Evolutionary conservation across 306 rosid genomes (phyloP).

Genomic region (Sechiopsis laciniata): DNA sequence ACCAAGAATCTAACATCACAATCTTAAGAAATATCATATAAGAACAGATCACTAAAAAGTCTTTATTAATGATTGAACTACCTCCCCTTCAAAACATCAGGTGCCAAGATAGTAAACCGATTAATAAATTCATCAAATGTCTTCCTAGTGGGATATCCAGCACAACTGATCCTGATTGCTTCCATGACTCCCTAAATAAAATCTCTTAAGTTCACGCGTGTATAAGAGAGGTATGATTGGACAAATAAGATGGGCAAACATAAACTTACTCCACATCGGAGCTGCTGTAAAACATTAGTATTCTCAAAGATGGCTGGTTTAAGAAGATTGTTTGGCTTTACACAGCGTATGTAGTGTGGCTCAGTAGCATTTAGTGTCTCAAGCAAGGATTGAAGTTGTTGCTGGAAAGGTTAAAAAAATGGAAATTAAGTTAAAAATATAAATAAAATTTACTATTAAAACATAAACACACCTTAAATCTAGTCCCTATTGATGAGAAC

Average conservation of each 20-base stretch:
- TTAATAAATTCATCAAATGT: constrained; percentile 61
- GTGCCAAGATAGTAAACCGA: constrained; percentile 70
- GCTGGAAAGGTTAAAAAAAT: constrained; percentile 38
- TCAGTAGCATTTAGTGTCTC: constrained; percentile 86
- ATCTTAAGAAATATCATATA: neutral
- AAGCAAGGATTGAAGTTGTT: constrained; percentile 86
- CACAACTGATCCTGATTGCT: constrained; percentile 97
- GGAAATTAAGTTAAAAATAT: constrained; percentile 21
- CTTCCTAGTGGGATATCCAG: constrained; percentile 93
- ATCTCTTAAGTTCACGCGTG: constrained; percentile 20
- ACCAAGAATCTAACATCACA: constrained; percentile 5
- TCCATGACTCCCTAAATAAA: constrained; percentile 89
- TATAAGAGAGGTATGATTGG: neutral
- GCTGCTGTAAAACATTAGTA: constrained; percentile 71
- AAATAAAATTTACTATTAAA: constrained; percentile 13
- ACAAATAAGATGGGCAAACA: constrained; percentile 20
- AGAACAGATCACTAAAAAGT: neutral
- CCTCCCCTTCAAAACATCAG: constrained; percentile 58
- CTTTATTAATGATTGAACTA: constrained; percentile 25
- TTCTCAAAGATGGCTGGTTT: constrained; percentile 85
- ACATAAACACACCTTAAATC: constrained; percentile 60
- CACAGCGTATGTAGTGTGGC: constrained; percentile 93
- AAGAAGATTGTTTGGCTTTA: constrained; percentile 89
- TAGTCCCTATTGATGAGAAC: constrained; percentile 82
- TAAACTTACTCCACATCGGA: constrained; percentile 78